Percentiles rank a stretch among this genome's conserved stretches.
phyloP scores from a whole-genome alignment of 164 flowering plant species.

The Santalum album region DNA sequence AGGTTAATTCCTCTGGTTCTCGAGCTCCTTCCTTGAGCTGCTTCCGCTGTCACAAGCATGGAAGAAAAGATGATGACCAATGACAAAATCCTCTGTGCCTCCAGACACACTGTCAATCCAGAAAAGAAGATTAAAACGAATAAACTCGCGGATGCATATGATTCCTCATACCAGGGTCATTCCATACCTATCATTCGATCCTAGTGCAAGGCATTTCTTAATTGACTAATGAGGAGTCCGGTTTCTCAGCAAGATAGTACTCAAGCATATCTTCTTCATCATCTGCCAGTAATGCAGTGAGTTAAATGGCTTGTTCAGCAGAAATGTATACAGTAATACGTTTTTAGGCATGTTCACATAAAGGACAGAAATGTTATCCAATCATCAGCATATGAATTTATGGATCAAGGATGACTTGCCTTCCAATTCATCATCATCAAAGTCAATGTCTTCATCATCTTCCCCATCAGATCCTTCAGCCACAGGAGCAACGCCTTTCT shows the following conservation, averaged over 20 bases:
- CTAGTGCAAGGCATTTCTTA: too few species aligned
- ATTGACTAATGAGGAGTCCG: constrained; percentile 22
- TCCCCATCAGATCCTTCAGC: constrained; percentile 64
- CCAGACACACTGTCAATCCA: too few species aligned
- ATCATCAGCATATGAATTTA: background rate
- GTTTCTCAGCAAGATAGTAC: constrained; percentile 80
- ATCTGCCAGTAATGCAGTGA: constrained; percentile 34
- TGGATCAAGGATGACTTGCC: constrained; percentile 27
- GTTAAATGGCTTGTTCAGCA: background rate
- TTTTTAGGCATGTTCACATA: too few species aligned
- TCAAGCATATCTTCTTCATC: constrained; percentile 98
- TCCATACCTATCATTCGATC: too few species aligned
- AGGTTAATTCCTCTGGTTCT: too few species aligned
- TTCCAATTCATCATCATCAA: constrained; percentile 94
- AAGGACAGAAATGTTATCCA: background rate
- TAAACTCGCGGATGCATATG: too few species aligned
- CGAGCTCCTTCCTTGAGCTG: too few species aligned
- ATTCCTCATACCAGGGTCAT: too few species aligned
- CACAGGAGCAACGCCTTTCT: constrained; percentile 64
- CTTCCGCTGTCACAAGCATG: too few species aligned
- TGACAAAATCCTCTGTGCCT: too few species aligned
- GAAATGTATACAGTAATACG: background rate
- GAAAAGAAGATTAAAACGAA: too few species aligned
- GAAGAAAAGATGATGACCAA: too few species aligned
- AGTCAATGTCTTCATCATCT: constrained; percentile 81